A percentile compares a stretch with the other conserved stretches of the same genome.
phyloP scores from a whole-genome alignment of 768 basidiomycete species.

The Mycena pura region DNA sequence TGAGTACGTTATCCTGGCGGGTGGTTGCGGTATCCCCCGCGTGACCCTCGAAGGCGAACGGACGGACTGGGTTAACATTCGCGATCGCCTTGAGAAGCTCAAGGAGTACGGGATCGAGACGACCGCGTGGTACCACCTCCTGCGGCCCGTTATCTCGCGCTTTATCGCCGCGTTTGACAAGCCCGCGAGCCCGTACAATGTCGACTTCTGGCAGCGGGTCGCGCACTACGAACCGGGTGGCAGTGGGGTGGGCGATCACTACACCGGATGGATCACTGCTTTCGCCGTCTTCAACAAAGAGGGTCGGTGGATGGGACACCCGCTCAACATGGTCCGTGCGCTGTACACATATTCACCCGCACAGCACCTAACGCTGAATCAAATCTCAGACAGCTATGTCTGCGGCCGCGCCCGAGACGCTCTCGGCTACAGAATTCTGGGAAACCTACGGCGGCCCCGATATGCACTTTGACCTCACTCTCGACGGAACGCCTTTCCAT shows the following conservation, averaged over 20 bases:
- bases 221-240: not conserved
- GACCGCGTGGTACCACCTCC: conserved; percentile 45
- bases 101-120: conserved; percentile 42
- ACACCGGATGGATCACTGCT: conserved; percentile 28
- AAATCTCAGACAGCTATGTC: not conserved
- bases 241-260: conserved; percentile 5
- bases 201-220: conserved; percentile 12
- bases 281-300: conserved; percentile 23
- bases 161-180: conserved; percentile 44
- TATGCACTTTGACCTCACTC: not conserved
- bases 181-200: conserved; percentile 6
- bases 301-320: conserved; percentile 20
- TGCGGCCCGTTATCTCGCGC: conserved; percentile 45
- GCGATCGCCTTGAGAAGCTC: conserved; percentile 45
- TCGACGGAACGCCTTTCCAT: conserved; percentile 20
- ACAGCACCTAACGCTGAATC: not conserved
- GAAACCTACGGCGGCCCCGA: not conserved
- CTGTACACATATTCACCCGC: not conserved
- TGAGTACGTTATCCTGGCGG: conserved; percentile 33
- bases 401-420: not conserved
- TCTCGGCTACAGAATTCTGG: not conserved
- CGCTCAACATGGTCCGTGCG: not conserved
- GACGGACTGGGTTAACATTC: conserved; percentile 46
- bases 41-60: conserved; percentile 52
- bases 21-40: conserved; percentile 49